Percentiles rank a stretch among this genome's conserved stretches.
Conservation (phyloP, 305 asterid genomes). For the Euphrasia arctica region DNA sequence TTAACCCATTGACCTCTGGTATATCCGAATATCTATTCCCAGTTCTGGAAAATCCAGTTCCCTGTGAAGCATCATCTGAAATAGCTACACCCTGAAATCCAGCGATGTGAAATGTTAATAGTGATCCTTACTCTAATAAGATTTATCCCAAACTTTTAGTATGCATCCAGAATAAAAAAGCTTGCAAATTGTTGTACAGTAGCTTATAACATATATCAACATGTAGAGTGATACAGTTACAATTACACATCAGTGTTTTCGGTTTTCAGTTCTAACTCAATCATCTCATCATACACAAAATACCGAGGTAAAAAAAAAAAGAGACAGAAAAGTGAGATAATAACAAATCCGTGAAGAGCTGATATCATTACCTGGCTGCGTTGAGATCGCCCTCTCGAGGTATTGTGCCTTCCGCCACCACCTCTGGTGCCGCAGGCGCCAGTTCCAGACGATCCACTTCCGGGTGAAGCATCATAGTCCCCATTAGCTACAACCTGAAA, state of each 20-base stretch:
- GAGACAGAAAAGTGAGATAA: background rate
- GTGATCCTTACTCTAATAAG: background rate
- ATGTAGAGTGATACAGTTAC: background rate
- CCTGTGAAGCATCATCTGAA: conserved; percentile 23
- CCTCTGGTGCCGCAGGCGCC: conserved; percentile 25
- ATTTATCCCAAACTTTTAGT: background rate
- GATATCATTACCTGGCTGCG: conserved; percentile 21
- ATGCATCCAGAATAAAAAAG: background rate
- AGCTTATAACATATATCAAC: background rate
- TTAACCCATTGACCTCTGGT: conserved; percentile 23
- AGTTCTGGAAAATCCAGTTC: conserved; percentile 22
- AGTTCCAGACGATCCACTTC: conserved; percentile 22
- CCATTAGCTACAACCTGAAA: conserved; percentile 37
- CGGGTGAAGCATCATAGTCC: conserved; percentile 23
- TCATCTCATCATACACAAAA: background rate
- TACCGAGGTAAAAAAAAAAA: too few relatives aligned
- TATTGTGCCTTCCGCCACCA: conserved; percentile 26
- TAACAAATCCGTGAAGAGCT: background rate
- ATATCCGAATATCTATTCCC: conserved; percentile 24
- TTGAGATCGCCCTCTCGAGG: conserved; percentile 27
- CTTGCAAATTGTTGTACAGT: background rate
- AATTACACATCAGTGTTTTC: background rate
- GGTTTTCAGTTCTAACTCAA: background rate
- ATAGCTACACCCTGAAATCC: conserved; percentile 37
- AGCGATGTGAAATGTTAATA: background rate